phyloP scores from a whole-genome alignment of 1,284 basidiomycete species.

The Cryptococcus sp. region DNA sequence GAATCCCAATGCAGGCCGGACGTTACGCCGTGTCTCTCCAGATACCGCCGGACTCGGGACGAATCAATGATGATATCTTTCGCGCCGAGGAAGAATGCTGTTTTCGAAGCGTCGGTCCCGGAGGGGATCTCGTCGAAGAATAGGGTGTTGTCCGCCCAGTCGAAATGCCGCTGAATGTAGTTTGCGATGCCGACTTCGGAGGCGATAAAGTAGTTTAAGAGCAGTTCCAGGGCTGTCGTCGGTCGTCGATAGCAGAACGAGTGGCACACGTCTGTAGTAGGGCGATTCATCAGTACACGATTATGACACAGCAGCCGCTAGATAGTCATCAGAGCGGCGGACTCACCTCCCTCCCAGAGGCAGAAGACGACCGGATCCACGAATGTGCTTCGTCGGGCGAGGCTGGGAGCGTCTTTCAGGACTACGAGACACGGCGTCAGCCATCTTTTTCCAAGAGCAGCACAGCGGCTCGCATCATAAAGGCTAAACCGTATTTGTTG shows the following conservation, averaged over 20 bases:
- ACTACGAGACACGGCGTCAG: constrained; percentile 45
- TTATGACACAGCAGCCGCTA: too few relatives aligned
- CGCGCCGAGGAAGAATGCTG: constrained; percentile 73
- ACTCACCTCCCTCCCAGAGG: constrained; percentile 72
- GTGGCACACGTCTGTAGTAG: constrained; percentile 69
- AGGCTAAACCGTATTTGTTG: not conserved
- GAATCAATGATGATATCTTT: constrained; percentile 70
- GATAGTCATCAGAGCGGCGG: not conserved
- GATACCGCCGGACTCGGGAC: not conserved
- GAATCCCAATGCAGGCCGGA: constrained; percentile 72
- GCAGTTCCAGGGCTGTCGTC: constrained; percentile 68
- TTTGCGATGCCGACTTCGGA: constrained; percentile 83
- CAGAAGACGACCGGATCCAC: constrained; percentile 81
- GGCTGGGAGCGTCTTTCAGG: constrained; percentile 70
- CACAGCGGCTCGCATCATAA: not conserved
- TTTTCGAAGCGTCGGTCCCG: constrained; percentile 58
- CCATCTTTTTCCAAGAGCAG: not conserved
- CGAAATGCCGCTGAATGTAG: constrained; percentile 67
- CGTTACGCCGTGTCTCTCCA: constrained; percentile 63
- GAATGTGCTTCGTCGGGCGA: constrained; percentile 75
- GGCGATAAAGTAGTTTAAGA: constrained; percentile 83
- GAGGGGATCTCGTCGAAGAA: constrained; percentile 87
- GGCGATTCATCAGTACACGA: not conserved
- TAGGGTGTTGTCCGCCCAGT: constrained; percentile 82
- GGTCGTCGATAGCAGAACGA: constrained; percentile 77